Evolutionary conservation across 78 protist species (phyloP), one percentile per base, ranked within the genome.

Genomic region (Dictyostelium capitatum): DNA sequence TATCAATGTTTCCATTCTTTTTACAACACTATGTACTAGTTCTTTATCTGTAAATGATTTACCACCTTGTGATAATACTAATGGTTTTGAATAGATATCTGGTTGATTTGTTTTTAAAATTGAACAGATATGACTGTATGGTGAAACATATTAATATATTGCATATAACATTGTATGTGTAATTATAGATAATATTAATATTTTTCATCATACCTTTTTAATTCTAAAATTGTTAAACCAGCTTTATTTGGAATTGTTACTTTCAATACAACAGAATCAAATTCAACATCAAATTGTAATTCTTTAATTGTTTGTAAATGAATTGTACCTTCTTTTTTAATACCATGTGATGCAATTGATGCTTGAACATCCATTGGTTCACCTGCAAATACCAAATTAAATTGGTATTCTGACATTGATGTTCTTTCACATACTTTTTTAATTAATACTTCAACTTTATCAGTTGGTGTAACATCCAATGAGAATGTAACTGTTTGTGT

Each of bases 301-400:
- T 85, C 62, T 47, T 85, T 73, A 20, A 90, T 80, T 6, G 69
- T 48, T 32, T 79, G 82, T 54, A 90, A 37, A 54, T 90, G 95
- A 37, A 90, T 53, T 19, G 95, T 90, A 54, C 80, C 43, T 65
- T 90, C 95, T 81, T 81, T 90, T 53, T 83, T 83, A 19, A 90
- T 80, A 20, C 90, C 89, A 72, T 54, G 56, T 28, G 80, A 50
- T 50, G 51, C 28, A 25, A 90, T 37, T n/a, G 82, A 28, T 20
- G 87, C 65, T n/a, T 20, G 43, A 12, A 28, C 56, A 56, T 72
- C 92, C 41, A 65, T 32, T 25, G 92, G 75, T 28, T 74, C 83
- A 85, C 92, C 92, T 17, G 83, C 82, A 62, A 57, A 85, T 4
- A 32, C 32, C 10, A 85, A 37, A 56, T 85, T 80, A 9, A 85